A percentile compares a stretch with the other conserved stretches of the same genome.
Conservation (phyloP, 345 rosid genomes). For the Sonneratia caseolaris region DNA sequence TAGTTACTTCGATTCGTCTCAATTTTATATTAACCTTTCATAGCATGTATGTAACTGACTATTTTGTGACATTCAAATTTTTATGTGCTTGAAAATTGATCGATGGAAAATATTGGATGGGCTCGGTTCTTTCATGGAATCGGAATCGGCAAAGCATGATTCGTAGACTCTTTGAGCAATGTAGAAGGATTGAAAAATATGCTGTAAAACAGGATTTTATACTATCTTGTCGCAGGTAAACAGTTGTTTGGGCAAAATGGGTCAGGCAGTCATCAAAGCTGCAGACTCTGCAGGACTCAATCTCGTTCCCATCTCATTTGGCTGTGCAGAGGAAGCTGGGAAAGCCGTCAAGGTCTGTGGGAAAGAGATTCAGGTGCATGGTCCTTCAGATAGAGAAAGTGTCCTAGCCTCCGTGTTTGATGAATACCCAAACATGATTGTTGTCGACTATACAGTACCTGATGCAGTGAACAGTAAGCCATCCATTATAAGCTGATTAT, state of each 20-base stretch:
- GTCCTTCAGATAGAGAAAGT: slow-evolving; percentile 60
- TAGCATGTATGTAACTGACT: not conserved
- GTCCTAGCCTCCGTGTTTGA: slow-evolving; percentile 48
- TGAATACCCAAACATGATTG: slow-evolving; percentile 62
- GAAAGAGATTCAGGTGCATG: slow-evolving; percentile 55
- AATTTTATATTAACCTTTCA: not conserved
- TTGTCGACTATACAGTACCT: slow-evolving; percentile 83
- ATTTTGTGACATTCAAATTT: not conserved
- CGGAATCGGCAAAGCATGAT: not conserved
- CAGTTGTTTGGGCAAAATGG: slow-evolving; percentile 82
- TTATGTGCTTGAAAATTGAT: not conserved
- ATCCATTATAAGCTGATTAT: not conserved
- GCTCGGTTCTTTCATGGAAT: not conserved
- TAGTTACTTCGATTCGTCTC: not conserved
- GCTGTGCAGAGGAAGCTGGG: slow-evolving; percentile 56
- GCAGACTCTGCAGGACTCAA: slow-evolving; percentile 80
- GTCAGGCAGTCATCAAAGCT: slow-evolving; percentile 77
- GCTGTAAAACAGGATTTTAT: not conserved
- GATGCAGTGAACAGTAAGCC: slow-evolving; percentile 71
- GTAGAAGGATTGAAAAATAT: not conserved
- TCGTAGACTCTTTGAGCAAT: not conserved
- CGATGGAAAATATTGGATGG: not conserved
- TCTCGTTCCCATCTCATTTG: slow-evolving; percentile 68
- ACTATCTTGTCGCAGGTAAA: slow-evolving; percentile 45
- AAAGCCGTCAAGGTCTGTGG: slow-evolving; percentile 56